Conservation (phyloP, 495 filamentous ascomycete genomes). For the Pseudevernia furfuracea region DNA sequence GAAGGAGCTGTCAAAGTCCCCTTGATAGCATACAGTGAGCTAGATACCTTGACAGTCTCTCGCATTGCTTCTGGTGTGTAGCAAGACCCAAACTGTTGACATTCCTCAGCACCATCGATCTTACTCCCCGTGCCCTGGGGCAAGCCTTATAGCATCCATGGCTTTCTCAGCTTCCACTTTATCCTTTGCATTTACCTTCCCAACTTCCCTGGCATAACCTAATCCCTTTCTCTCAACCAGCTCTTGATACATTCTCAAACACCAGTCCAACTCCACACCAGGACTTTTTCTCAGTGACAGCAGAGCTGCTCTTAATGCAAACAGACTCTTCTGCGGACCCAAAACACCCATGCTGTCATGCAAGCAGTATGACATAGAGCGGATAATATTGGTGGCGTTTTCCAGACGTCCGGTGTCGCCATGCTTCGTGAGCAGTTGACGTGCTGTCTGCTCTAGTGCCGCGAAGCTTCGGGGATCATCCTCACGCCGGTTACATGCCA, state of each 20-base stretch:
- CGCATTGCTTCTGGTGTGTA: too few relatives aligned
- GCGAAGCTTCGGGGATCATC: neutral
- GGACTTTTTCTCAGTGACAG: neutral
- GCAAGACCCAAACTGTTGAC: neutral
- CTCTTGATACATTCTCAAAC: neutral
- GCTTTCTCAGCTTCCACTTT: neutral
- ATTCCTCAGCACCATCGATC: neutral
- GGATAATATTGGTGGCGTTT: constrained; percentile 2
- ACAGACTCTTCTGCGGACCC: neutral
- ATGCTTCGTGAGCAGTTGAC: neutral
- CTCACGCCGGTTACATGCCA: neutral
- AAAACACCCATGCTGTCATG: neutral
- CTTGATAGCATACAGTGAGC: too few relatives aligned
- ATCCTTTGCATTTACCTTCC: neutral
- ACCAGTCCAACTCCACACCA: neutral
- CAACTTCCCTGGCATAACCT: neutral
- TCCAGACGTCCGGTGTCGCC: neutral
- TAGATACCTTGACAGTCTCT: too few relatives aligned
- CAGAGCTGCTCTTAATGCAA: neutral
- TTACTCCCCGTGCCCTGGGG: neutral
- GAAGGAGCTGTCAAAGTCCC: too few relatives aligned
- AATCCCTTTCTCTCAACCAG: neutral
- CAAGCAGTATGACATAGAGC: constrained; percentile 1
- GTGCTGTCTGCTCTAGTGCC: neutral
- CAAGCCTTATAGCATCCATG: neutral